Percentiles rank a stretch among this genome's conserved stretches.
Conservation (phyloP, 208 protist genomes). For the Tritrichomonas foetus region DNA sequence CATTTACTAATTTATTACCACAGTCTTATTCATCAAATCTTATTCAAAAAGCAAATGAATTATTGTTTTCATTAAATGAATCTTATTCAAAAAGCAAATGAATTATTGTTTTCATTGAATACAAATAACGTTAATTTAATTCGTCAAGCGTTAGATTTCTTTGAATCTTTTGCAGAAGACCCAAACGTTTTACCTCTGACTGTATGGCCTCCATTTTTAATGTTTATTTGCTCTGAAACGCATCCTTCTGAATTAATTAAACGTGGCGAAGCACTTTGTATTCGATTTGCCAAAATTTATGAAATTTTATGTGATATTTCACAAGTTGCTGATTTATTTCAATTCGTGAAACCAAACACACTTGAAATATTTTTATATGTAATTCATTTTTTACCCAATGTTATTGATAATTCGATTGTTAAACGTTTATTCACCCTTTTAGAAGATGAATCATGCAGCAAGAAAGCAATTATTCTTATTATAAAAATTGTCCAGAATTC, state of each 20-base stretch:
- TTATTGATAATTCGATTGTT: background rate
- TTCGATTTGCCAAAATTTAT: background rate
- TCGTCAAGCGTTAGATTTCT: background rate
- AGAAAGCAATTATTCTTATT: background rate
- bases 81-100: no score
- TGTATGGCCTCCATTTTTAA: background rate
- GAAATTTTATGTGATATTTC: background rate
- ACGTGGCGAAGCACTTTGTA: background rate
- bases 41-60: no score
- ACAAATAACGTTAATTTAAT: background rate
- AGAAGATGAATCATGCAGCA: background rate
- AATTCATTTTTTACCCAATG: slow-evolving; percentile 15
- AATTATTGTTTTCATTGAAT: no score
- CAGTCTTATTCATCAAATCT: no score
- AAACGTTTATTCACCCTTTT: background rate
- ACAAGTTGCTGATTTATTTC: background rate
- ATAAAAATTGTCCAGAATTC: no score
- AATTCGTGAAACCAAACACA: background rate
- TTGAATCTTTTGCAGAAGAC: background rate
- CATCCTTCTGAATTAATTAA: background rate
- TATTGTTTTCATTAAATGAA: no score
- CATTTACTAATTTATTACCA: no score
- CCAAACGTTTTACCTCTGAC: background rate
- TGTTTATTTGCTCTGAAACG: background rate
- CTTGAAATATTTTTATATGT: slow-evolving; percentile 15